phyloP scores from a whole-genome alignment of 139 green algal genomes.

The Chlorella sp. region DNA sequence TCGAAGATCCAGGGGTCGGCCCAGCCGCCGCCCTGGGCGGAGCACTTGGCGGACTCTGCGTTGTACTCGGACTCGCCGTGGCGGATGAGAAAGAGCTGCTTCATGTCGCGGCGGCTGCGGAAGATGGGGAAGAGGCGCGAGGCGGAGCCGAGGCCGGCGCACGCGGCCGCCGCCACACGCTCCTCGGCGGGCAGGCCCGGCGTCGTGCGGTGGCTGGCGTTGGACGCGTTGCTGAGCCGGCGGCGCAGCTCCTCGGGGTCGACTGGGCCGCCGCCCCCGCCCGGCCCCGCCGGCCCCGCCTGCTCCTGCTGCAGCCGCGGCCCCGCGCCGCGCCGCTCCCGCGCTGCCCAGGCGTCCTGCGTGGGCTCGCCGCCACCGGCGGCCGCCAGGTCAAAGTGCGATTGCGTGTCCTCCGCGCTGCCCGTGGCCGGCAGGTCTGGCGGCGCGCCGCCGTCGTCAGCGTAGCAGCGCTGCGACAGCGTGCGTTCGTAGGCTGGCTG shows the following conservation, averaged over 20 bases:
- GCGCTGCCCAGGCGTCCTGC: too few relatives aligned
- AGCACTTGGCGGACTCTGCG: conserved; percentile 38
- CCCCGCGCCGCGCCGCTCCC: too few relatives aligned
- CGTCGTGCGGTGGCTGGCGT: neutral
- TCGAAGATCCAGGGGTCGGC: conserved; percentile 71
- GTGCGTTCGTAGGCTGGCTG: conserved; percentile 41
- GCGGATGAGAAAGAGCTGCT: conserved; percentile 56
- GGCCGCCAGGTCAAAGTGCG: too few relatives aligned
- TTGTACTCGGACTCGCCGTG: conserved; percentile 72
- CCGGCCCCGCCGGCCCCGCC: too few relatives aligned
- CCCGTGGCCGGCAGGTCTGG: too few relatives aligned
- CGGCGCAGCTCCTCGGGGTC: neutral
- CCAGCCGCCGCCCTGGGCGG: conserved; percentile 33
- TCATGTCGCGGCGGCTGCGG: neutral
- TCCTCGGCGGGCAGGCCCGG: neutral
- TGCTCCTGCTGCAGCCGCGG: too few relatives aligned
- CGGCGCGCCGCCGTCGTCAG: neutral
- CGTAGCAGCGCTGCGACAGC: conserved; percentile 8
- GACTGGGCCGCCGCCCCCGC: too few relatives aligned
- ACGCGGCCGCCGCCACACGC: neutral
- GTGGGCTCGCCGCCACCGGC: too few relatives aligned
- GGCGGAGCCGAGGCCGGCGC: too few relatives aligned
- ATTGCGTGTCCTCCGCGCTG: too few relatives aligned
- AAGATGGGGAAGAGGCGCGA: conserved; percentile 36
- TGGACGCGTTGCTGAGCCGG: neutral